Conservation (phyloP, 2,329 filamentous ascomycete genomes). For the Botryotinia narcissicola region DNA sequence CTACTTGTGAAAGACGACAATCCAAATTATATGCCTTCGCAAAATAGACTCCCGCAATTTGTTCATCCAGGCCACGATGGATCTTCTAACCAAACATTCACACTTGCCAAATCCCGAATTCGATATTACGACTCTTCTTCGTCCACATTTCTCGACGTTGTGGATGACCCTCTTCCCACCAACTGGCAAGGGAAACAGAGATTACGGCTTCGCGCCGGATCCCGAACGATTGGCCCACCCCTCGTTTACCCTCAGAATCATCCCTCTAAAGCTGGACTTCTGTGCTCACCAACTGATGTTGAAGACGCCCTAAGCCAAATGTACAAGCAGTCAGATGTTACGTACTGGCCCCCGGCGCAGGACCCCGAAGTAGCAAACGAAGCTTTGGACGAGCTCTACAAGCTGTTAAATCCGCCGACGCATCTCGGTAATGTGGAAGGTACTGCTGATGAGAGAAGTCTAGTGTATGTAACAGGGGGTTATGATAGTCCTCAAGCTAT, state of each 20-base stretch:
- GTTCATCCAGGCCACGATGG: constrained; percentile 52
- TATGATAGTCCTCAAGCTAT: constrained; percentile 38
- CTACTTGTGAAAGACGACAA: constrained; percentile 36
- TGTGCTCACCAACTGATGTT: constrained; percentile 26
- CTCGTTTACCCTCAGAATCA: constrained; percentile 18
- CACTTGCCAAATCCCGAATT: constrained; percentile 53
- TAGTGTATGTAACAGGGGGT: constrained; percentile 46
- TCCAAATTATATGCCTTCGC: constrained; percentile 41
- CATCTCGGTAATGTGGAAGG: constrained; percentile 43
- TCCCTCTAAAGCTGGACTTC: constrained; percentile 21
- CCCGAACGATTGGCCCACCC: constrained; percentile 42
- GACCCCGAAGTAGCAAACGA: constrained; percentile 27
- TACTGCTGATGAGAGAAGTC: constrained; percentile 46
- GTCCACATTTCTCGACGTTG: constrained; percentile 58
- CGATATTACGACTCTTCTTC: constrained; percentile 54
- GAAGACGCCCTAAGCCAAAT: constrained; percentile 30
- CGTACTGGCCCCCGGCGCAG: constrained; percentile 41
- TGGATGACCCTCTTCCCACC: constrained; percentile 48
- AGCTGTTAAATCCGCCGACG: constrained; percentile 43
- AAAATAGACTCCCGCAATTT: constrained; percentile 42
- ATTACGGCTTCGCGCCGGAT: constrained; percentile 51
- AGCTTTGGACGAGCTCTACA: constrained; percentile 40
- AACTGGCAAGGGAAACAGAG: constrained; percentile 38
- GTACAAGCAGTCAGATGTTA: constrained; percentile 29
- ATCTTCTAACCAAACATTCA: constrained; percentile 44